These are phyloP conservation scores for Sequoiadendron giganteum DNA, from an alignment of 75 land plant genomes.

Conservation along the genomic window DNA sequence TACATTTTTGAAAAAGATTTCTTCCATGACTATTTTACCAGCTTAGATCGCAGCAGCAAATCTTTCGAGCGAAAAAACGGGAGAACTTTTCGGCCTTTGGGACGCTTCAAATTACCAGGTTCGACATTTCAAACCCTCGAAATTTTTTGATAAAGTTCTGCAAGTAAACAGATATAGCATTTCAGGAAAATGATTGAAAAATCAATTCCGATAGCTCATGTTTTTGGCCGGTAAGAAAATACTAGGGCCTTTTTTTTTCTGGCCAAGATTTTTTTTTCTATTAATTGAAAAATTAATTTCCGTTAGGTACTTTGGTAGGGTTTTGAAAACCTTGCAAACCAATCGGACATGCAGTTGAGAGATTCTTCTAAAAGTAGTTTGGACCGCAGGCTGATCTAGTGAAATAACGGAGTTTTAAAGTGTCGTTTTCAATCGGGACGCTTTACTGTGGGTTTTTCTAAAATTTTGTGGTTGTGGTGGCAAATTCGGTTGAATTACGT, in stretches of 20 bases:
- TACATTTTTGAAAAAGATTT: neutral
- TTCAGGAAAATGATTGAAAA: neutral
- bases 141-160: neutral
- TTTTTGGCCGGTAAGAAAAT: neutral
- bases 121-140: neutral
- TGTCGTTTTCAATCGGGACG: neutral
- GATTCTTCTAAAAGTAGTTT: neutral
- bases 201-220: neutral
- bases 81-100: neutral
- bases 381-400: neutral
- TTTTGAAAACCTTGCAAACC: neutral
- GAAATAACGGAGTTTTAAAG: neutral
- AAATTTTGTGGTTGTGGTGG: neutral
- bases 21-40: neutral
- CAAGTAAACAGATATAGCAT: neutral
- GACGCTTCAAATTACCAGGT: neutral
- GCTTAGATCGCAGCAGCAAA: neutral
- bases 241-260: neutral
- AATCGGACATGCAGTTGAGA: neutral
- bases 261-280: neutral
- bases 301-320: neutral
- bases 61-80: neutral
- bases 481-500: neutral
- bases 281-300: neutral
- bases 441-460: neutral